A percentile compares a stretch with the other conserved stretches of the same genome.
phyloP scores from a whole-genome alignment of 2,329 filamentous ascomycete genomes.

The Fusarium sp. region DNA sequence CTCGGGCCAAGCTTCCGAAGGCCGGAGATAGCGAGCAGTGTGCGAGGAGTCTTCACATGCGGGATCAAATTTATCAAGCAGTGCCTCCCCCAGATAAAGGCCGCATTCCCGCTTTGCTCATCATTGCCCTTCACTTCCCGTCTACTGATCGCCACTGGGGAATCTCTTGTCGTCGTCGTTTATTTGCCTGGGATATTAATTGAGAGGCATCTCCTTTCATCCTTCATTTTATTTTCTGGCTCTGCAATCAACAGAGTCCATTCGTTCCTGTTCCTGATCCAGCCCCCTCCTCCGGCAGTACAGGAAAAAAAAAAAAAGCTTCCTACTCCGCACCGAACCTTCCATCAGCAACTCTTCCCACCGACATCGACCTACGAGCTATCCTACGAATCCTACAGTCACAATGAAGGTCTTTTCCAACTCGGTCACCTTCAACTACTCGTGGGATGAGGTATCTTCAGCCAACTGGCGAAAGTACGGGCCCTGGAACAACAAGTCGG shows the following conservation, averaged over 20 bases:
- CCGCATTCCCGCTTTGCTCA: constrained; percentile 36
- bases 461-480: constrained; percentile 99
- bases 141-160: constrained; percentile 32
- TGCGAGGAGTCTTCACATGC: constrained; percentile 42
- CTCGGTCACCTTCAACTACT: constrained; percentile 92
- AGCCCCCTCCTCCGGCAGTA: neutral
- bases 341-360: neutral
- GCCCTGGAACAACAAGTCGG: constrained; percentile 98
- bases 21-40: constrained; percentile 44
- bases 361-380: constrained; percentile 6
- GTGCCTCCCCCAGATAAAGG: constrained; percentile 38
- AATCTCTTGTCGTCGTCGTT: constrained; percentile 28
- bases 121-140: constrained; percentile 32
- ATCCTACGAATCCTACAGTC: constrained; percentile 33
- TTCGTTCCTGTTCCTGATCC: constrained; percentile 3
- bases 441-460: constrained; percentile 97
- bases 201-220: constrained; percentile 12
- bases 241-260: constrained; percentile 8
- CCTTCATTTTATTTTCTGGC: constrained; percentile 4
- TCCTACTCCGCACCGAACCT: constrained; percentile 21
- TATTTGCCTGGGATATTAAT: constrained; percentile 31
- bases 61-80: constrained; percentile 40
- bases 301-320: constrained; percentile 33
- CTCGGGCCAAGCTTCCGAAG: constrained; percentile 40
- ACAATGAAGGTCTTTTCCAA: constrained; percentile 97